Evolutionary conservation across 805 yeast genomes (phyloP).

Genomic region (Candida corydali): DNA sequence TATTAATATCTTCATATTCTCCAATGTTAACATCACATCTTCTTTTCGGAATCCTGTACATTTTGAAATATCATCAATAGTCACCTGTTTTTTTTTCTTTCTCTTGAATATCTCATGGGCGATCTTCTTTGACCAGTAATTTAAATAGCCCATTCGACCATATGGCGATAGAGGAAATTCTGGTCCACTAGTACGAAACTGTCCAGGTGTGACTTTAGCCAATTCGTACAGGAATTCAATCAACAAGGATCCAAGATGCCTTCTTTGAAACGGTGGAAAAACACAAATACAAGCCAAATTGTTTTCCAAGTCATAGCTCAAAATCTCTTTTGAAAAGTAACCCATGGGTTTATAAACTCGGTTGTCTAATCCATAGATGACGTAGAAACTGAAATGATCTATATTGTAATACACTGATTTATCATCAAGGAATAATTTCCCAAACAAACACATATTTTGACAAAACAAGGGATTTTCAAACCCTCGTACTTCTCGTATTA

Average conservation of each 20-base stretch:
- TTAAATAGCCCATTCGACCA: slow-evolving; percentile 69
- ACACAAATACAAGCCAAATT: slow-evolving; percentile 88
- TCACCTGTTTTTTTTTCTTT: slow-evolving; percentile 17
- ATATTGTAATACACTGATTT: slow-evolving; percentile 82
- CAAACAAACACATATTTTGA: slow-evolving; percentile 79
- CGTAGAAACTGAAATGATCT: slow-evolving; percentile 75
- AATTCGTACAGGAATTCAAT: slow-evolving; percentile 81
- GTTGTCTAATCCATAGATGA: slow-evolving; percentile 52
- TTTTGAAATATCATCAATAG: slow-evolving; percentile 48
- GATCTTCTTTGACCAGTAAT: slow-evolving; percentile 64
- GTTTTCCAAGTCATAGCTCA: slow-evolving; percentile 69
- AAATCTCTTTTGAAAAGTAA: slow-evolving; percentile 82
- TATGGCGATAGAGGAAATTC: slow-evolving; percentile 85
- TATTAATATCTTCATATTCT: slow-evolving; percentile 41
- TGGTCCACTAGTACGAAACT: slow-evolving; percentile 68
- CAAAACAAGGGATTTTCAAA: slow-evolving; percentile 60
- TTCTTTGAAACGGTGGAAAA: slow-evolving; percentile 88
- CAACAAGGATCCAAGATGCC: slow-evolving; percentile 70
- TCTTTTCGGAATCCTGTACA: slow-evolving; percentile 61
- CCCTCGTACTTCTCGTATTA: slow-evolving; percentile 69
- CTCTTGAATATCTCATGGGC: slow-evolving; percentile 17
- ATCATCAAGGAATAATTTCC: slow-evolving; percentile 83
- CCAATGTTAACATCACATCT: slow-evolving; percentile 57
- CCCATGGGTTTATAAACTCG: slow-evolving; percentile 62
- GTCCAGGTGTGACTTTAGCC: slow-evolving; percentile 53